These are phyloP conservation scores for Solanum rostratum DNA, from an alignment of 257 asterid species.

Conservation along the genomic window DNA sequence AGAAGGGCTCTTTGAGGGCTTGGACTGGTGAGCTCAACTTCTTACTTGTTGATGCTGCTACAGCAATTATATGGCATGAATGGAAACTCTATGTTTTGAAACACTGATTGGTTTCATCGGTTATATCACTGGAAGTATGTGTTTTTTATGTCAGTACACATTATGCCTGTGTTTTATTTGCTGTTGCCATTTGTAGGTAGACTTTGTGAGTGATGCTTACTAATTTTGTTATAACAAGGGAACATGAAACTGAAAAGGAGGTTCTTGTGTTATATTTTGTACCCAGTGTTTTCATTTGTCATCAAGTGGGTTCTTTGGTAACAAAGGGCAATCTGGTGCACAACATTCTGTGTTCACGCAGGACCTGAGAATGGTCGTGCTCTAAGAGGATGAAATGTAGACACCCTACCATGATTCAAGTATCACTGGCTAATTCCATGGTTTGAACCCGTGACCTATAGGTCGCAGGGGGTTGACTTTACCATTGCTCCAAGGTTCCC, in stretches of 20 bases:
- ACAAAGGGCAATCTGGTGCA: not conserved
- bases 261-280: not conserved
- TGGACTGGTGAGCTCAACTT: slow-evolving; percentile 53
- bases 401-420: not conserved
- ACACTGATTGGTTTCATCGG: not conserved
- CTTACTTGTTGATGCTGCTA: not conserved
- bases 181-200: not conserved
- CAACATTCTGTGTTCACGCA: not conserved
- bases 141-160: not conserved
- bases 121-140: not conserved
- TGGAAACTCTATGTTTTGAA: not conserved
- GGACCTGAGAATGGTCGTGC: not conserved
- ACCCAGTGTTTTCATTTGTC: not conserved
- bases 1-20: slow-evolving; percentile 91
- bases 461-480: not conserved
- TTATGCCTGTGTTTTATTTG: not conserved
- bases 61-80: not conserved
- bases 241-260: not conserved
- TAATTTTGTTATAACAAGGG: too few relatives aligned
- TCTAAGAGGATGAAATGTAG: not conserved
- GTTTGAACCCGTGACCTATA: not conserved
- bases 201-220: not conserved
- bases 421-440: not conserved
- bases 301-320: not conserved
- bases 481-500: not conserved